Evolutionary conservation across 2,329 filamentous ascomycete species (phyloP).

Genomic region (Curvularia lunata): DNA sequence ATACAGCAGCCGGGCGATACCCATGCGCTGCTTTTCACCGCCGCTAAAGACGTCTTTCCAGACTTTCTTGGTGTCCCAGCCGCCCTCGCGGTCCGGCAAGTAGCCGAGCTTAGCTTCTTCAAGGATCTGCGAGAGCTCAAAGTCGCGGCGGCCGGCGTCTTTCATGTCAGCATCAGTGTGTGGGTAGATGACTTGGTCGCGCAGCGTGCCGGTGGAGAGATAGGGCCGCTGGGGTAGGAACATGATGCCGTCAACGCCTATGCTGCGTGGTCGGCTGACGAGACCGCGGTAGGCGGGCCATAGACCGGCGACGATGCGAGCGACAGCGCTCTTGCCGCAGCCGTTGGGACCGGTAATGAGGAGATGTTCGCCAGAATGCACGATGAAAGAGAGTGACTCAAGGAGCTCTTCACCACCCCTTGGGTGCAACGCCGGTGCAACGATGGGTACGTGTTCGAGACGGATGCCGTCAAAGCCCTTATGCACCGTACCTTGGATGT

Average conservation of each 20-base stretch:
- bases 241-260: slow-evolving; percentile 93
- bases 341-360: slow-evolving; percentile 95
- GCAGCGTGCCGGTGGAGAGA: slow-evolving; percentile 86
- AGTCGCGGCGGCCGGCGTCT: slow-evolving; percentile 76
- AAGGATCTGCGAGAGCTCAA: slow-evolving; percentile 77
- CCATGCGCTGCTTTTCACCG: slow-evolving; percentile 96
- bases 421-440: slow-evolving; percentile 86
- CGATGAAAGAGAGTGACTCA: slow-evolving; percentile 85
- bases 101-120: slow-evolving; percentile 88
- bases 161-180: slow-evolving; percentile 95
- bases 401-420: slow-evolving; percentile 90
- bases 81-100: slow-evolving; percentile 87
- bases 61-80: slow-evolving; percentile 95
- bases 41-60: slow-evolving; percentile 99
- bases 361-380: slow-evolving; percentile 89
- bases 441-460: slow-evolving; percentile 89
- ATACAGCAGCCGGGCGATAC: slow-evolving; percentile 86
- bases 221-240: slow-evolving; percentile 95
- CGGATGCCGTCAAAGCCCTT: slow-evolving; percentile 94
- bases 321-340: slow-evolving; percentile 88
- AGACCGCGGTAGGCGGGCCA: slow-evolving; percentile 97
- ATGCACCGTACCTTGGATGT: slow-evolving; percentile 92
- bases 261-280: slow-evolving; percentile 81
- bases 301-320: slow-evolving; percentile 85
- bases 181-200: slow-evolving; percentile 97